phyloP scores from a whole-genome alignment of 768 basidiomycete species.

The Auricularia cornea region DNA sequence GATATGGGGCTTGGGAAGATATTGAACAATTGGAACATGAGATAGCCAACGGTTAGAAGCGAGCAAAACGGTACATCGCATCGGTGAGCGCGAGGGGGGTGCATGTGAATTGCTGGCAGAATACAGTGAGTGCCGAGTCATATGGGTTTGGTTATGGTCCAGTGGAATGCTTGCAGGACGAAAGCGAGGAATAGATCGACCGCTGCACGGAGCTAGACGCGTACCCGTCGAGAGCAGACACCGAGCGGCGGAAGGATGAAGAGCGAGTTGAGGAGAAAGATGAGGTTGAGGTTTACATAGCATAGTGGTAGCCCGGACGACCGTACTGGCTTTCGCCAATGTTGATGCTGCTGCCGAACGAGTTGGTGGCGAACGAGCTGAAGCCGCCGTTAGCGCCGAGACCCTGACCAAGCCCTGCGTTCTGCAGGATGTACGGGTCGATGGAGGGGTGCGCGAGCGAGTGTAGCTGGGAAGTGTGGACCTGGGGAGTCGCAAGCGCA shows the following conservation, averaged over 20 bases:
- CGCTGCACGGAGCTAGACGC: neutral
- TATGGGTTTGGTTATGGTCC: neutral
- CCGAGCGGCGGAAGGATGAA: neutral
- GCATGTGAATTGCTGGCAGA: slow-evolving; percentile 1
- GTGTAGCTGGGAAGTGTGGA: neutral
- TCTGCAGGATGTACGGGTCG: slow-evolving; percentile 1
- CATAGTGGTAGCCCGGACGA: neutral
- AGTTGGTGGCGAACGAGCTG: neutral
- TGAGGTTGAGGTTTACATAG: neutral
- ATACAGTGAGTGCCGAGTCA: neutral
- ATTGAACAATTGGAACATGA: neutral
- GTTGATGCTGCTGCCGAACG: neutral
- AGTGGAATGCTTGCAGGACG: neutral
- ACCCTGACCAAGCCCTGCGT: neutral
- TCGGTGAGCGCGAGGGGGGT: neutral
- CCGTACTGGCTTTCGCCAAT: neutral
- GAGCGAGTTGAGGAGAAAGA: neutral
- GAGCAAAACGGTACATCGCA: neutral
- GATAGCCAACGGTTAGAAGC: neutral
- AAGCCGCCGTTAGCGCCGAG: neutral
- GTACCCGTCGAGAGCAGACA: neutral
- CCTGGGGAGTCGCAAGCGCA: neutral
- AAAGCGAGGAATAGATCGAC: neutral
- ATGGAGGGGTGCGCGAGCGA: neutral
- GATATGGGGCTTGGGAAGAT: slow-evolving; percentile 1